Conservation (phyloP, 345 rosid species). For the Mercurialis annua region DNA sequence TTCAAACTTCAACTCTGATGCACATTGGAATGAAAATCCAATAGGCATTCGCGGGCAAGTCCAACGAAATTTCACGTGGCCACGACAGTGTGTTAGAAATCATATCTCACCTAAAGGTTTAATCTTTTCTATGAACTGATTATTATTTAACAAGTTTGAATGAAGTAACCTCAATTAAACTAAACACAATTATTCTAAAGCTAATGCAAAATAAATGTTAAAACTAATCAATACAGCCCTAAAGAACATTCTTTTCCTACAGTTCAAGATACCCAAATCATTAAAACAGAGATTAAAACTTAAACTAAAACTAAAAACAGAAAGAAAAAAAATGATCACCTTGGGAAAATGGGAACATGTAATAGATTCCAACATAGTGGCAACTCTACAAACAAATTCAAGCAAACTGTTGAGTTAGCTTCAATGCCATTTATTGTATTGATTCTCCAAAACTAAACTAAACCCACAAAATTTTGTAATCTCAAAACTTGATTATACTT, state of each 20-base stretch:
- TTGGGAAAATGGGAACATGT: slow-evolving; percentile 45
- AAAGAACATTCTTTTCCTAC: neutral
- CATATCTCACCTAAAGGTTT: no score
- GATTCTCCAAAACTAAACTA: no score
- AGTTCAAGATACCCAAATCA: neutral
- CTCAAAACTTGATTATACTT: slow-evolving; percentile 7
- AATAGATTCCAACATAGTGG: slow-evolving; percentile 51
- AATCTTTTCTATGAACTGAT: no score
- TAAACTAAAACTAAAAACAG: slow-evolving; percentile 6
- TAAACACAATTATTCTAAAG: neutral
- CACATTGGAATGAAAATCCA: no score
- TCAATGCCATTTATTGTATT: slow-evolving; percentile 31
- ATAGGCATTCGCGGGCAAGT: no score
- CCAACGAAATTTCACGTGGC: no score
- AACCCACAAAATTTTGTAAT: slow-evolving; percentile 15
- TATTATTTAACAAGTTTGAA: neutral
- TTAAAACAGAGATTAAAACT: neutral
- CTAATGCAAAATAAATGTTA: neutral
- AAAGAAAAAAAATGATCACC: slow-evolving; percentile 31
- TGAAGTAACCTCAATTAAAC: neutral
- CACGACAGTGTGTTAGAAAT: no score
- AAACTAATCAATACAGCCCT: neutral
- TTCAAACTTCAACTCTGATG: no score
- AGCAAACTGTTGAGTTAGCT: neutral
- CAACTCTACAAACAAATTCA: neutral